Percentiles rank a stretch among this genome's conserved stretches.
Evolutionary conservation across 768 basidiomycete species (phyloP).

Genomic region (Boletus rufocinnamomeus): DNA sequence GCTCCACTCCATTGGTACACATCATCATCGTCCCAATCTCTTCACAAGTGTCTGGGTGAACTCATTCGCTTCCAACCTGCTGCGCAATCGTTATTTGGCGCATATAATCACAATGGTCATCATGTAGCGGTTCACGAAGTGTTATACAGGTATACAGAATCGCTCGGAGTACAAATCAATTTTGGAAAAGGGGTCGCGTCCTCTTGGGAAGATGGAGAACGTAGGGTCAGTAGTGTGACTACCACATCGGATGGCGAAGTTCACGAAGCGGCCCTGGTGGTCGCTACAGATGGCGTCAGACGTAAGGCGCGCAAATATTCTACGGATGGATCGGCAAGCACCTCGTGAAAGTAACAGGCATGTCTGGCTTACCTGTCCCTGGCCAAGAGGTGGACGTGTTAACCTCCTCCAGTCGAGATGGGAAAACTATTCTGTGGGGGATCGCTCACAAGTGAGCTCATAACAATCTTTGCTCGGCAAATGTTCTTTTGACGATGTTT

Average conservation of each 20-base stretch:
- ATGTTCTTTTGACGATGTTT: not conserved
- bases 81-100: not conserved
- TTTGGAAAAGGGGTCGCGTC: not conserved
- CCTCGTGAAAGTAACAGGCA: not conserved
- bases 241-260: not conserved
- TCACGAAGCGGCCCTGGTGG: not conserved
- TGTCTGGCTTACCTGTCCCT: not conserved
- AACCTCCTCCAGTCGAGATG: no score
- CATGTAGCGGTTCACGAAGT: not conserved
- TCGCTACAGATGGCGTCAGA: not conserved
- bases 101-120: not conserved
- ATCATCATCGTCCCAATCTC: no score
- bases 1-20: not conserved
- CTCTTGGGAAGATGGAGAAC: not conserved
- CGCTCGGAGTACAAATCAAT: not conserved
- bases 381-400: no score
- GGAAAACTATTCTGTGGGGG: no score
- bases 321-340: not conserved
- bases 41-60: not conserved
- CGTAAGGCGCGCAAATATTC: not conserved
- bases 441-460: not conserved
- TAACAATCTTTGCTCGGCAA: not conserved
- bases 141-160: not conserved
- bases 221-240: not conserved
- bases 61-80: not conserved